phyloP scores from a whole-genome alignment of 2,329 filamentous ascomycete genomes.

The Xylogone sp. region DNA sequence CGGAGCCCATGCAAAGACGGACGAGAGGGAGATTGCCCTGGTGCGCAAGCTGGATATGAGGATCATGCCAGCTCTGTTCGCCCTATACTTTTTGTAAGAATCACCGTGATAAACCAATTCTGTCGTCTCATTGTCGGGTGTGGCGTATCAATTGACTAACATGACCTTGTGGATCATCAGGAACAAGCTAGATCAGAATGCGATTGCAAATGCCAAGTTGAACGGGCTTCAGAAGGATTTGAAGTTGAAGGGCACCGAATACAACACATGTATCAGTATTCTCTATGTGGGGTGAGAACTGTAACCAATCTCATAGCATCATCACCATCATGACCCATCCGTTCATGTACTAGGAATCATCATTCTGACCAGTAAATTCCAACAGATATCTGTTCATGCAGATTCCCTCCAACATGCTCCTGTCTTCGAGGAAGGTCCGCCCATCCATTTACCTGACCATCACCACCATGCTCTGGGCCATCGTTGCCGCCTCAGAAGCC shows the following conservation, averaged over 20 bases:
- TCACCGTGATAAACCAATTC: no score
- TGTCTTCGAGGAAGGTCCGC: slow-evolving; percentile 28
- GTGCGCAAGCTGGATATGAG: slow-evolving; percentile 33
- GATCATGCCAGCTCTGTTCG: slow-evolving; percentile 37
- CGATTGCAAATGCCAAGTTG: slow-evolving; percentile 28
- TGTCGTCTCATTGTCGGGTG: no score
- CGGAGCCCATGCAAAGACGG: slow-evolving; percentile 29
- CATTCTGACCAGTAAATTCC: not conserved
- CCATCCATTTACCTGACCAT: slow-evolving; percentile 39
- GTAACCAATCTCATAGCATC: no score
- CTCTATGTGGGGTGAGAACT: slow-evolving; percentile 22
- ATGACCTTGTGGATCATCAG: no score
- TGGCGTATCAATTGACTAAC: no score
- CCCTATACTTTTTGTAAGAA: slow-evolving; percentile 34
- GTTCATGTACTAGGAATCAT: no score
- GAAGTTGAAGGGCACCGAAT: slow-evolving; percentile 32
- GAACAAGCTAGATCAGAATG: slow-evolving; percentile 29
- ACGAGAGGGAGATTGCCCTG: slow-evolving; percentile 31
- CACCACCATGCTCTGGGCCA: slow-evolving; percentile 32
- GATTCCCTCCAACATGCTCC: slow-evolving; percentile 36
- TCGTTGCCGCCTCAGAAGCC: slow-evolving; percentile 29
- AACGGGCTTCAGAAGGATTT: slow-evolving; percentile 30
- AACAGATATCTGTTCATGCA: slow-evolving; percentile 24
- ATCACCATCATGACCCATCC: no score
- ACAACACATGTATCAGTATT: slow-evolving; percentile 24